phyloP scores from a whole-genome alignment of 495 filamentous ascomycete species.

The Hypomontagnella submonticulosa region DNA sequence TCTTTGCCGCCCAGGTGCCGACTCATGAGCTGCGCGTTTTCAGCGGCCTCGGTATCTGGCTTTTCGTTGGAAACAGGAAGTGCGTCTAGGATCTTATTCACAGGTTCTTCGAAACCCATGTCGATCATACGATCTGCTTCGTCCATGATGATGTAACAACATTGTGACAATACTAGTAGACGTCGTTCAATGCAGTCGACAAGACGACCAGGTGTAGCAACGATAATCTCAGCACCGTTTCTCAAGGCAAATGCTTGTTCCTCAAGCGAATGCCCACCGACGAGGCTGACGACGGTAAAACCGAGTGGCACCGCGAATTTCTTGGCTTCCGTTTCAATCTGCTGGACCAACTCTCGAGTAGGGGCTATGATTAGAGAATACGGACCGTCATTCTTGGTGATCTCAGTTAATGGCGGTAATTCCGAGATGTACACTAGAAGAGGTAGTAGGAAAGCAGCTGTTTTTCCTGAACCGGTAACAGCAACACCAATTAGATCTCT shows the following conservation, averaged over 20 bases:
- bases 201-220: slow-evolving; percentile 95
- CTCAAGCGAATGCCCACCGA: slow-evolving; percentile 95
- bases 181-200: slow-evolving; percentile 97
- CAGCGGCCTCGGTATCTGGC: slow-evolving; percentile 93
- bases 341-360: slow-evolving; percentile 97
- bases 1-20: slow-evolving; percentile 84
- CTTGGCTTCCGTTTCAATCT: slow-evolving; percentile 94
- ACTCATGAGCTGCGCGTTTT: slow-evolving; percentile 86
- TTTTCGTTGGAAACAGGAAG: slow-evolving; percentile 95
- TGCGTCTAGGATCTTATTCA: slow-evolving; percentile 99
- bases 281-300: slow-evolving; percentile 96
- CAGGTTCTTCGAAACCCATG: slow-evolving; percentile 95
- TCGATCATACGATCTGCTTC: slow-evolving; percentile 99
- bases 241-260: slow-evolving; percentile 93
- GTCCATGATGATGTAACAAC: slow-evolving; percentile 97
- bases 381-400: slow-evolving; percentile 93
- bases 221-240: slow-evolving; percentile 98
- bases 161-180: slow-evolving; percentile 90
- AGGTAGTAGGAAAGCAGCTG: slow-evolving; percentile 92
- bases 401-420: slow-evolving; percentile 83
- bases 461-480: slow-evolving; percentile 99
- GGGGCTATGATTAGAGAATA: slow-evolving; percentile 97
- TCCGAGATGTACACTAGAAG: slow-evolving; percentile 97
- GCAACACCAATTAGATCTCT: slow-evolving; percentile 97
- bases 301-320: slow-evolving; percentile 93